Evolutionary conservation across 768 basidiomycete genomes (phyloP).

Genomic region (Suillus subaureus): DNA sequence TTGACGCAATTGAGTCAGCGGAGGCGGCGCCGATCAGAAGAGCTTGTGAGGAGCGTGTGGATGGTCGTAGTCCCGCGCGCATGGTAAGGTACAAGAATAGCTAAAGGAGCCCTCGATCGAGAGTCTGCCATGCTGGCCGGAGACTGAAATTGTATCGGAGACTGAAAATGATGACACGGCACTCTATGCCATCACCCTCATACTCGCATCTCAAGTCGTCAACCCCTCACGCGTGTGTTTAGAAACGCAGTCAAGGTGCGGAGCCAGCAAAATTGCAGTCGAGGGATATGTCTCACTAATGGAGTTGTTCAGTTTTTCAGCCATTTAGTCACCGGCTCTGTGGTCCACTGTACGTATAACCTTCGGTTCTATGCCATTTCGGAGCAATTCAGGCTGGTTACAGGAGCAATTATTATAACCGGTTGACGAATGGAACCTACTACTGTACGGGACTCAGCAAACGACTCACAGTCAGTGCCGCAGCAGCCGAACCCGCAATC

Average conservation of each 20-base stretch:
- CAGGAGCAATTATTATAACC: conserved; percentile 22
- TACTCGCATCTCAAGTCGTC: conserved; percentile 15
- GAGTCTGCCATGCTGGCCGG: not conserved
- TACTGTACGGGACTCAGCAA: conserved; percentile 49
- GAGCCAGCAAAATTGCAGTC: not conserved
- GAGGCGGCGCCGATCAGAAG: not conserved
- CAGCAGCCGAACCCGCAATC: conserved; percentile 42
- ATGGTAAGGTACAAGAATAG: not conserved
- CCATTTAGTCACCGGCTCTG: not conserved
- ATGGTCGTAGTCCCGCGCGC: not conserved
- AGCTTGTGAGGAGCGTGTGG: not conserved
- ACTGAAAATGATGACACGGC: conserved; percentile 29
- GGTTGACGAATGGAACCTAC: conserved; percentile 45
- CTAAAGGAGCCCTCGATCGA: not conserved
- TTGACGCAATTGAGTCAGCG: not conserved
- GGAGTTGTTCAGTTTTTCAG: not conserved
- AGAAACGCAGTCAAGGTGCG: not conserved
- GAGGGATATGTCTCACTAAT: not conserved
- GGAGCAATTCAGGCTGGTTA: conserved; percentile 23
- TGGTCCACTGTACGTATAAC: not conserved
- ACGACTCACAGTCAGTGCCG: conserved; percentile 35
- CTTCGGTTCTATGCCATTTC: conserved; percentile 17
- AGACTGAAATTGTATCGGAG: conserved; percentile 10
- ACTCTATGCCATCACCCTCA: conserved; percentile 23
- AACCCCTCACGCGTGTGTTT: not conserved